Conservation (phyloP, 768 basidiomycete genomes). For the Amanita thiersii region DNA sequence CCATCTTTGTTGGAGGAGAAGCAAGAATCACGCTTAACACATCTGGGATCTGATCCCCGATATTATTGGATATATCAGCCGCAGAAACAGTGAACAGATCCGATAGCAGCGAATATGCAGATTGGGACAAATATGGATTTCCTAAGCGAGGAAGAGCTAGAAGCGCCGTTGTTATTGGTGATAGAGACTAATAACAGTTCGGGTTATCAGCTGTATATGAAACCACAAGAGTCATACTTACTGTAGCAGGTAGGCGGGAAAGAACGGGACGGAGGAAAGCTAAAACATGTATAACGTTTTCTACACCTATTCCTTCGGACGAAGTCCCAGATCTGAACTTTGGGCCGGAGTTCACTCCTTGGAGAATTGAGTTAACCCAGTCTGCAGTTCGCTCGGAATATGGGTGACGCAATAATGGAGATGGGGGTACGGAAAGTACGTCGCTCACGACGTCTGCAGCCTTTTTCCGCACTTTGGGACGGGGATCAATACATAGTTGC, state of each 20-base stretch:
- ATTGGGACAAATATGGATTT: constrained; percentile 84
- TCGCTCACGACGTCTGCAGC: constrained; percentile 82
- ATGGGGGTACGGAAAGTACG: constrained; percentile 66
- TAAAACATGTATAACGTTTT: constrained; percentile 73
- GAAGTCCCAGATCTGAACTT: constrained; percentile 52
- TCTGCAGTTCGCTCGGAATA: constrained; percentile 77
- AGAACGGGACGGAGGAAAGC: constrained; percentile 62
- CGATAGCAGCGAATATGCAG: constrained; percentile 80
- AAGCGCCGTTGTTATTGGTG: constrained; percentile 60
- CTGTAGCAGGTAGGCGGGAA: constrained; percentile 54
- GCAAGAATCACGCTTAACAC: constrained; percentile 63
- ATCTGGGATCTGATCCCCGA: constrained; percentile 46
- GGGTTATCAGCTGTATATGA: constrained; percentile 3
- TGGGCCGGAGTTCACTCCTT: constrained; percentile 54
- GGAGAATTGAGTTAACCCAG: constrained; percentile 64
- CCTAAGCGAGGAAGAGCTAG: constrained; percentile 81
- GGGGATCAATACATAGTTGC: constrained; percentile 73
- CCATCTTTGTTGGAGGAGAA: constrained; percentile 63
- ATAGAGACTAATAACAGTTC: constrained; percentile 50
- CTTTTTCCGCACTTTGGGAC: constrained; percentile 91
- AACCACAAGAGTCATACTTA: constrained; percentile 35
- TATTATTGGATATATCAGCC: constrained; percentile 39
- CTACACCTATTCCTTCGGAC: constrained; percentile 48
- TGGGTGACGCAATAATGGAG: constrained; percentile 74
- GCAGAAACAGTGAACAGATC: constrained; percentile 58